Evolutionary conservation across 2,329 filamentous ascomycete species (phyloP).

Genomic region (Westerdykella ornata): DNA sequence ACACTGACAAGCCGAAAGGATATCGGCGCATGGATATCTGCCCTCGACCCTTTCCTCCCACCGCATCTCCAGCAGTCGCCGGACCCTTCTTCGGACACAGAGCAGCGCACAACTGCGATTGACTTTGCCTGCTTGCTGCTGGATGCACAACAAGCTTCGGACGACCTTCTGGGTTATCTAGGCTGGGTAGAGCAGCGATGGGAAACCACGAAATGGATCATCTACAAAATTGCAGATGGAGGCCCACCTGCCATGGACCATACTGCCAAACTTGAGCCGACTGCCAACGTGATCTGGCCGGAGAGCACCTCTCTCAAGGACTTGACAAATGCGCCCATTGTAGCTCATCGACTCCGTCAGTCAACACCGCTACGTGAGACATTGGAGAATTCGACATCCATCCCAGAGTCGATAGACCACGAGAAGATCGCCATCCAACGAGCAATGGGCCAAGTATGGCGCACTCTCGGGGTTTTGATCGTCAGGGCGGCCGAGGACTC

Average conservation of each 20-base stretch:
- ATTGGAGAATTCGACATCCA: conserved; percentile 21
- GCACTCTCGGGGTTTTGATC: conserved; percentile 43
- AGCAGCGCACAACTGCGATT: conserved; percentile 16
- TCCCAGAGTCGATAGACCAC: conserved; percentile 21
- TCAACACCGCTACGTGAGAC: conserved; percentile 11
- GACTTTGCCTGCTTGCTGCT: conserved; percentile 24
- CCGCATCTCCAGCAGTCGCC: conserved; percentile 21
- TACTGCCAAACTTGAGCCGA: conserved; percentile 12
- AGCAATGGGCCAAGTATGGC: conserved; percentile 43
- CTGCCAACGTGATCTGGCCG: conserved; percentile 15
- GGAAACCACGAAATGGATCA: conserved; percentile 42
- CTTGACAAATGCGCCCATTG: conserved; percentile 21
- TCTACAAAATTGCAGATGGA: conserved; percentile 38
- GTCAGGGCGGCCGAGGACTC: conserved; percentile 27
- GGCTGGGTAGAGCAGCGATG: conserved; percentile 38
- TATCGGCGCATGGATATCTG: conserved; percentile 29
- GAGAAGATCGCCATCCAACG: conserved; percentile 23
- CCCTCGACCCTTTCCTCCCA: conserved; percentile 36
- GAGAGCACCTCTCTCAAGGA: conserved; percentile 15
- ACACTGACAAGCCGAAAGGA: conserved; percentile 15
- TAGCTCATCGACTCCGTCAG: conserved; percentile 11
- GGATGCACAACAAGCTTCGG: conserved; percentile 21
- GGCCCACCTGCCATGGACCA: conserved; percentile 11
- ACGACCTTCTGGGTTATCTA: conserved; percentile 39
- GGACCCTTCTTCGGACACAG: conserved; percentile 6